phyloP scores from a whole-genome alignment of 2,329 filamentous ascomycete species.

The Juglanconis sp. region DNA sequence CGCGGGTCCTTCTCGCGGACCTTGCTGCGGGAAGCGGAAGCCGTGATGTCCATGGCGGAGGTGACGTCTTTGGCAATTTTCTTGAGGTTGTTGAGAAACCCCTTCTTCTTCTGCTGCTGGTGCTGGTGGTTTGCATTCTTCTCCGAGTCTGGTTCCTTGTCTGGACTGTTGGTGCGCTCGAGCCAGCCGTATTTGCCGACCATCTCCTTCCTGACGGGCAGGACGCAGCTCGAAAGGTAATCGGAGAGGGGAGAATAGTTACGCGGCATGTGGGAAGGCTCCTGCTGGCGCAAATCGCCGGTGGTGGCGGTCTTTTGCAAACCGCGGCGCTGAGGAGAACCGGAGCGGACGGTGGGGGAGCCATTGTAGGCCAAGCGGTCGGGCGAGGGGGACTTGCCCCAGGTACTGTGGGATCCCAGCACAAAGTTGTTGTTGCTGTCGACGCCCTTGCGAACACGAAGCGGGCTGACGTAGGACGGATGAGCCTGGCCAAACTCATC shows the following conservation, averaged over 20 bases:
- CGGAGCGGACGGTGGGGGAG: background rate
- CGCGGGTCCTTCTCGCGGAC: slow-evolving; percentile 27
- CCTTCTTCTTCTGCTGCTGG: slow-evolving; percentile 31
- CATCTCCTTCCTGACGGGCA: slow-evolving; percentile 47
- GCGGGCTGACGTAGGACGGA: slow-evolving; percentile 24
- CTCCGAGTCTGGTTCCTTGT: slow-evolving; percentile 18
- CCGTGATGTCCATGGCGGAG: slow-evolving; percentile 16
- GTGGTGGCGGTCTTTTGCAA: slow-evolving; percentile 16
- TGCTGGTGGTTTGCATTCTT: slow-evolving; percentile 2
- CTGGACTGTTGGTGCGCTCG: slow-evolving; percentile 38
- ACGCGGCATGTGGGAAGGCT: slow-evolving; percentile 9
- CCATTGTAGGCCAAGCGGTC: background rate
- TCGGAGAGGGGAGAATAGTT: slow-evolving; percentile 42
- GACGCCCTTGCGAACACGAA: slow-evolving; percentile 23
- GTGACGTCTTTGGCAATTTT: slow-evolving; percentile 52
- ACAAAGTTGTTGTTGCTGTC: slow-evolving; percentile 11
- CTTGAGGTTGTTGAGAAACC: slow-evolving; percentile 45
- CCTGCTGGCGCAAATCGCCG: slow-evolving; percentile 18
- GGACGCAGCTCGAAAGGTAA: slow-evolving; percentile 38
- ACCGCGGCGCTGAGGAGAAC: slow-evolving; percentile 2
- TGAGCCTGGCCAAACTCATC: slow-evolving; percentile 22
- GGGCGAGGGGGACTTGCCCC: slow-evolving; percentile 3
- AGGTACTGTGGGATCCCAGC: slow-evolving; percentile 5
- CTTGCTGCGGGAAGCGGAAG: slow-evolving; percentile 22
- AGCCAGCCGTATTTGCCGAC: slow-evolving; percentile 57